These are phyloP conservation scores for Crithidia fasciculata DNA, from an alignment of 208 protist species.

Conservation along the genomic window DNA sequence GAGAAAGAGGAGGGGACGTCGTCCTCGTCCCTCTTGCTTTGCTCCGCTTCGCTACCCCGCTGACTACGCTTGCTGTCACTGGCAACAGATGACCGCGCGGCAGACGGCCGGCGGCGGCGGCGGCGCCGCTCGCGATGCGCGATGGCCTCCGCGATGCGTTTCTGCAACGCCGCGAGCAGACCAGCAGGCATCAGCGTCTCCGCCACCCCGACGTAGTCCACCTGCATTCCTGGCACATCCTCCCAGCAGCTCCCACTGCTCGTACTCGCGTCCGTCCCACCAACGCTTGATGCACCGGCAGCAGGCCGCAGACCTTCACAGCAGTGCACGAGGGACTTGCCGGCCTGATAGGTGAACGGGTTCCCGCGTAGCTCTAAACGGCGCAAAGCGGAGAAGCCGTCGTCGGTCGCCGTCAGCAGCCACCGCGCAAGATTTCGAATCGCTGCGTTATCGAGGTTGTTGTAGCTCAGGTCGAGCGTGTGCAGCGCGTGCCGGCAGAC, in stretches of 20 bases:
- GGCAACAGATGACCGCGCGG: too few species aligned
- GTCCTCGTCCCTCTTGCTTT: background rate
- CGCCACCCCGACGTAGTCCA: slow-evolving; percentile 28
- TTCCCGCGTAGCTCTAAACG: slow-evolving; percentile 64
- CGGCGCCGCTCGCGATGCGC: slow-evolving; percentile 26
- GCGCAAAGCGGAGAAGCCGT: slow-evolving; percentile 44
- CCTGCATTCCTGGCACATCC: slow-evolving; percentile 10
- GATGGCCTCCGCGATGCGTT: slow-evolving; percentile 18
- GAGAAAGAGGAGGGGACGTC: background rate
- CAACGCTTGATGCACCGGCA: too few species aligned
- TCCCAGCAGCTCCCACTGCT: slow-evolving; percentile 1
- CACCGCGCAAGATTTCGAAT: slow-evolving; percentile 29
- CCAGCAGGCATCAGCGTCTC: slow-evolving; percentile 18
- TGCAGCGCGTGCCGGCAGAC: slow-evolving; percentile 46
- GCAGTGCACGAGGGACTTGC: slow-evolving; percentile 56
- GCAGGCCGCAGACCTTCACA: slow-evolving; percentile 38
- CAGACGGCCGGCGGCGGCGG: background rate
- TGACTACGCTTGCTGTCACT: too few species aligned
- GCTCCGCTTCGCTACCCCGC: background rate
- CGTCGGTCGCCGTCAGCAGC: slow-evolving; percentile 15
- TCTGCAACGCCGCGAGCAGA: slow-evolving; percentile 10
- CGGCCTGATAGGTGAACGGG: slow-evolving; percentile 67
- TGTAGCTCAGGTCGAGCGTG: slow-evolving; percentile 56
- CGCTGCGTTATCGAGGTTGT: slow-evolving; percentile 47
- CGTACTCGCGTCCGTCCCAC: background rate